These are phyloP conservation scores for Penicillium sp. DNA, from an alignment of 2,329 filamentous ascomycete species.

Conservation along the genomic window DNA sequence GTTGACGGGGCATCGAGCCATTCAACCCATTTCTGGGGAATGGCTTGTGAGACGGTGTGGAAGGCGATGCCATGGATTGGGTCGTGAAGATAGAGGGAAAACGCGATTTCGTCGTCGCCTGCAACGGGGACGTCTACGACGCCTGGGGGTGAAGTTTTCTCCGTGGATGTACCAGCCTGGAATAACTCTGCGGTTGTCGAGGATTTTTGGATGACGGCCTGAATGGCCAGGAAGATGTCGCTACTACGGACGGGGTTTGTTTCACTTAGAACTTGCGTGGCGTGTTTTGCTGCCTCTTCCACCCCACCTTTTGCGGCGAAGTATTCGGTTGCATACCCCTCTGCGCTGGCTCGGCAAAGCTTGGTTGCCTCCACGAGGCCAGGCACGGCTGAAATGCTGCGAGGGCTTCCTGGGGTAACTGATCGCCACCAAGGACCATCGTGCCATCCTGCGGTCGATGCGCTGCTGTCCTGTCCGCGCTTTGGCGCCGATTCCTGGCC, in stretches of 20 bases:
- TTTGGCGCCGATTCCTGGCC: constrained; percentile 81
- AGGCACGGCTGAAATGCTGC: constrained; percentile 78
- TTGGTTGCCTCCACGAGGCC: constrained; percentile 88
- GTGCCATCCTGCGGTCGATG: constrained; percentile 69
- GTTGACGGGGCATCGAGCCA: constrained; percentile 82
- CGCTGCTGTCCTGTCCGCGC: constrained; percentile 57
- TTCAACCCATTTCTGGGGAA: constrained; percentile 83
- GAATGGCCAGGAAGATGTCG: constrained; percentile 94
- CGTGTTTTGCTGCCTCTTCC: constrained; percentile 77
- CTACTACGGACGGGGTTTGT: constrained; percentile 88
- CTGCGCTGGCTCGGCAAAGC: constrained; percentile 84
- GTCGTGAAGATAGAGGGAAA: constrained; percentile 80
- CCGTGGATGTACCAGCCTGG: constrained; percentile 56
- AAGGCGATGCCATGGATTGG: constrained; percentile 92
- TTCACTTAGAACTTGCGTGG: constrained; percentile 78
- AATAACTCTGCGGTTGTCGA: constrained; percentile 68
- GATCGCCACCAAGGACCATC: constrained; percentile 95
- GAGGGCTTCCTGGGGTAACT: constrained; percentile 61
- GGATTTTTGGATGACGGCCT: constrained; percentile 73
- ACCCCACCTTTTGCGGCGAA: constrained; percentile 78
- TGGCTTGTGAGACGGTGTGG: constrained; percentile 77
- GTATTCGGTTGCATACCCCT: constrained; percentile 85
- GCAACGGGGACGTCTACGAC: constrained; percentile 44
- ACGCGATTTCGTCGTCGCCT: constrained; percentile 66
- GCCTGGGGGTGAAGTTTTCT: constrained; percentile 36